Evolutionary conservation across 768 basidiomycete species (phyloP).

Genomic region (Lentinula sp.): DNA sequence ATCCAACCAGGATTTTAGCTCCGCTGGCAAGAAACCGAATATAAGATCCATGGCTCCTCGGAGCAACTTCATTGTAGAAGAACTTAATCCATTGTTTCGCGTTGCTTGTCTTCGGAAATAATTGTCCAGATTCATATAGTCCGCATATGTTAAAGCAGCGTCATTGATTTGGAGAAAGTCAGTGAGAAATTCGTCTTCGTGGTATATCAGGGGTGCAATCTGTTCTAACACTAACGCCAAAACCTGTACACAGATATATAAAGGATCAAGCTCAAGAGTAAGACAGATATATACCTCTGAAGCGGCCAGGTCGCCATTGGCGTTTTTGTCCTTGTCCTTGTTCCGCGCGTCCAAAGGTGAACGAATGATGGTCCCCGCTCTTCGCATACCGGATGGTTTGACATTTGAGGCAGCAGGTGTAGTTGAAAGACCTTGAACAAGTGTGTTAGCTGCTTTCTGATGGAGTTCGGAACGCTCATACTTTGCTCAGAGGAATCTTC

Average conservation of each 20-base stretch:
- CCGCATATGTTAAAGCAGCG: slow-evolving; percentile 85
- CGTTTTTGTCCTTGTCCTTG: slow-evolving; percentile 50
- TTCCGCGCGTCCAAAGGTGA: slow-evolving; percentile 62
- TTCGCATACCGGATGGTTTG: slow-evolving; percentile 60
- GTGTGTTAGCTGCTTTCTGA: neutral
- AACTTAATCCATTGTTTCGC: slow-evolving; percentile 58
- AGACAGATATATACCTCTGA: slow-evolving; percentile 50
- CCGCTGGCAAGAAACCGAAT: slow-evolving; percentile 85
- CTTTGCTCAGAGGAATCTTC: slow-evolving; percentile 77
- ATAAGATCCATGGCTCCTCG: slow-evolving; percentile 91
- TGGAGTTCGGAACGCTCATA: slow-evolving; percentile 20
- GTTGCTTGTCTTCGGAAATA: slow-evolving; percentile 94
- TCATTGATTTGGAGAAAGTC: slow-evolving; percentile 93
- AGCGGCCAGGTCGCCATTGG: slow-evolving; percentile 57
- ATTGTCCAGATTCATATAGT: slow-evolving; percentile 89
- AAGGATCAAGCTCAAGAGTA: neutral
- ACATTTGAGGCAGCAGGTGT: slow-evolving; percentile 32
- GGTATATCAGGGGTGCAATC: slow-evolving; percentile 67
- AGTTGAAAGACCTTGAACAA: slow-evolving; percentile 38
- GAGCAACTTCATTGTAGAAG: slow-evolving; percentile 70
- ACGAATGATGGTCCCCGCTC: slow-evolving; percentile 83
- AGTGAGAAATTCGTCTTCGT: slow-evolving; percentile 83
- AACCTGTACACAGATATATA: slow-evolving; percentile 40
- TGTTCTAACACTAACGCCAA: slow-evolving; percentile 72
- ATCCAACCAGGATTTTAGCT: slow-evolving; percentile 85